Evolutionary conservation across 2,329 filamentous ascomycete species (phyloP), one percentile per base, ranked within the genome.

Genomic region (Helotiales sp.): DNA sequence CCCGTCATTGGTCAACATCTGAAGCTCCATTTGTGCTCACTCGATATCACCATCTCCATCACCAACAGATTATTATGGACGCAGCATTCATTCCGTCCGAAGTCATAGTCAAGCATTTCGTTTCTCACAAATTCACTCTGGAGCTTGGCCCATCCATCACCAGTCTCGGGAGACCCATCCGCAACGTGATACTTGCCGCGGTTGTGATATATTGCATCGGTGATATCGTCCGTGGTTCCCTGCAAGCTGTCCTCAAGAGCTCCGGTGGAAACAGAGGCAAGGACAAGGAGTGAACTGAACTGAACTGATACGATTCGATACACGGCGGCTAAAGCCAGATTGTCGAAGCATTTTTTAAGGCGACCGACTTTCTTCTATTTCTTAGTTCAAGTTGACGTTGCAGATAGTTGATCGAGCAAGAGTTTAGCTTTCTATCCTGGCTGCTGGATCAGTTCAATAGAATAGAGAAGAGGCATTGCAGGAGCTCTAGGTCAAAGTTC

Each of bases 111-210:
- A 80, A 79, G 72, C 83, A 84, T 75, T 78, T 80, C 69, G 75
- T 83, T 69, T 77, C 81, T 63, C 81, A 87, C 70, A 79, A 81
- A 69, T 84, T 87, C 71, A 81, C 81, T 32, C 72, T 88, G 67
- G 81, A 86, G 69, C 75, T 86, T 68, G 83, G 82, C 55, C 78
- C 82, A 22, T 83, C 82, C 20, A 79, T 82, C 60, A 78, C 83
- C 50, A 79, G 80, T 63, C 76, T 86, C 68, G 81, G 82, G 40
- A 82, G 81, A 70, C 85, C 87, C 73, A 75, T 85, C 66, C 82
- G 84, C 65, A 79, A 84, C 72, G 79, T 81, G 66, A 75, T 85
- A 59, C 80, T 86, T 71, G 81, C 81, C 52, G 75, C 83, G 70
- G 80, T 85, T 69, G 77, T 84, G 69, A 70, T 77, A 52, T 76